Evolutionary conservation across 2,329 filamentous ascomycete genomes (phyloP).

Genomic region (Cladophialophora carrionii): DNA sequence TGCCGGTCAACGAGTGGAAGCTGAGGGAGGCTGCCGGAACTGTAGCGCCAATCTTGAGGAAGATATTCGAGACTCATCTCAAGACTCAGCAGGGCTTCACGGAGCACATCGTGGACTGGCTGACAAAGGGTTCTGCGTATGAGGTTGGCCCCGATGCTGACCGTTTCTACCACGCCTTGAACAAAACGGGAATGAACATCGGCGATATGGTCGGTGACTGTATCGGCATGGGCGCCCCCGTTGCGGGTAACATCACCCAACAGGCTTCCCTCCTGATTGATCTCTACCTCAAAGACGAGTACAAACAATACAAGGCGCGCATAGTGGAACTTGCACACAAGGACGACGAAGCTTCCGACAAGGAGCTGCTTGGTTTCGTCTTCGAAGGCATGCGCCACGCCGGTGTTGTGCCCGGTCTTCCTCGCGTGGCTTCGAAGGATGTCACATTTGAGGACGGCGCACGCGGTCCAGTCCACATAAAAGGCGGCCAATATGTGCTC

Average conservation of each 20-base stretch:
- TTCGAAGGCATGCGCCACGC: constrained; percentile 60
- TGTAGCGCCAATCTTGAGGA: constrained; percentile 45
- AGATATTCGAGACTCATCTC: constrained; percentile 52
- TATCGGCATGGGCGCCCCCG: constrained; percentile 55
- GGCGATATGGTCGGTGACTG: constrained; percentile 56
- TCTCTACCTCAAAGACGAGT: constrained; percentile 55
- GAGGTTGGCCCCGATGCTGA: constrained; percentile 57
- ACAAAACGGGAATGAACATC: constrained; percentile 51
- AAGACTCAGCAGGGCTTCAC: constrained; percentile 51
- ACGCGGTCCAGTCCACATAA: constrained; percentile 53
- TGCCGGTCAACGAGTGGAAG: constrained; percentile 55
- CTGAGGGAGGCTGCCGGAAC: constrained; percentile 52
- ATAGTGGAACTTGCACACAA: constrained; percentile 56
- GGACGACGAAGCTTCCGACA: constrained; percentile 48
- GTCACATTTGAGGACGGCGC: constrained; percentile 51
- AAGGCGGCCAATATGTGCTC: constrained; percentile 50
- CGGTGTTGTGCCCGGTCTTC: constrained; percentile 56
- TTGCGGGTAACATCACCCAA: constrained; percentile 58
- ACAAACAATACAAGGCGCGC: constrained; percentile 56
- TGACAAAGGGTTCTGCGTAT: constrained; percentile 54
- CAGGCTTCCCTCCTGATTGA: constrained; percentile 59
- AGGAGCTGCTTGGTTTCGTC: constrained; percentile 58
- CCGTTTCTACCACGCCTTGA: constrained; percentile 56
- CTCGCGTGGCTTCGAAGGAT: constrained; percentile 54
- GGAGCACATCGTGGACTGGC: constrained; percentile 52